These are phyloP conservation scores for Auriscalpium vulgare DNA, from an alignment of 768 basidiomycete species.

Conservation along the genomic window DNA sequence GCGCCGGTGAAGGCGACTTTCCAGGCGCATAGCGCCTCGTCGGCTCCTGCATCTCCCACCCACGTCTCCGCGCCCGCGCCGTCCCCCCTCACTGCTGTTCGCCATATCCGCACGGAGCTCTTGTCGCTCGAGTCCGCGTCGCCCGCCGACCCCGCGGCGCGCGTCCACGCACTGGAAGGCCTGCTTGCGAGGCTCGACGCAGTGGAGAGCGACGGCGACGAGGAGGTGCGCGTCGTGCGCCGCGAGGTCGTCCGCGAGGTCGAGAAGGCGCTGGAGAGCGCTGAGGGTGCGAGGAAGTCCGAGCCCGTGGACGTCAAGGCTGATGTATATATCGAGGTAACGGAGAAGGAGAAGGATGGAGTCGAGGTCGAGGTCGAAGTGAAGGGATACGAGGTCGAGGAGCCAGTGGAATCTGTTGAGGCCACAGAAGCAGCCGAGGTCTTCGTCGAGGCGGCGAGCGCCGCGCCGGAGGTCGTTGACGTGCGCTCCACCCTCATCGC, in stretches of 20 bases:
- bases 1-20: constrained; percentile 5
- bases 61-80: not conserved
- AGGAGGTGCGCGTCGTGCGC: constrained; percentile 41
- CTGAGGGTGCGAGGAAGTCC: constrained; percentile 29
- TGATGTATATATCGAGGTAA: not conserved
- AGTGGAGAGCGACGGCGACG: constrained; percentile 56
- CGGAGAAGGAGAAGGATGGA: too few species aligned
- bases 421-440: too few species aligned
- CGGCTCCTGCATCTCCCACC: not conserved
- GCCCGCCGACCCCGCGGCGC: constrained; percentile 47
- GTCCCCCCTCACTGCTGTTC: constrained; percentile 6
- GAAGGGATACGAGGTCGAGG: constrained; percentile 12
- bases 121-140: constrained; percentile 43
- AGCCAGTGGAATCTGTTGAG: too few species aligned
- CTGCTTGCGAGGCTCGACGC: constrained; percentile 62
- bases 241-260: constrained; percentile 47
- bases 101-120: constrained; percentile 14
- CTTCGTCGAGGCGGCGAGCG: too few species aligned
- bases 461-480: too few species aligned
- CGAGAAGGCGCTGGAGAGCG: constrained; percentile 47
- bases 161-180: constrained; percentile 53
- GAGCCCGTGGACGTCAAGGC: not conserved
- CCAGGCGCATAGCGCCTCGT: constrained; percentile 9
- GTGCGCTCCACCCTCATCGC: too few species aligned
- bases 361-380: constrained; percentile 10